A percentile compares a stretch with the other conserved stretches of the same genome.
These are phyloP conservation scores for Begonia peltatifolia DNA, from an alignment of 306 rosid genomes.

Conservation along the genomic window DNA sequence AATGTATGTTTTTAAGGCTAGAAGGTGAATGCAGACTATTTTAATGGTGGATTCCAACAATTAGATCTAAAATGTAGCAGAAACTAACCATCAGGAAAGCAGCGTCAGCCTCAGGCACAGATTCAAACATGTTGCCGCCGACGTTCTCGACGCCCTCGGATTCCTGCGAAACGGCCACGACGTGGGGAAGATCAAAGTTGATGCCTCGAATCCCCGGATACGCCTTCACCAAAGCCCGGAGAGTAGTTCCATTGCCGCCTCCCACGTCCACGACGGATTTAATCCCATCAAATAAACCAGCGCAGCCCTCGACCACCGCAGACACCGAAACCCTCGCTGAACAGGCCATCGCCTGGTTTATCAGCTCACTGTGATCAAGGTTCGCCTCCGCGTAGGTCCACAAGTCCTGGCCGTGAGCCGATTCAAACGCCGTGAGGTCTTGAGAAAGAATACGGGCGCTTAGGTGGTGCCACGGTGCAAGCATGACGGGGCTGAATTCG, in stretches of 20 bases:
- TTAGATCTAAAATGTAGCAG: too few species aligned
- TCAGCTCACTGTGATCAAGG: conserved; percentile 19
- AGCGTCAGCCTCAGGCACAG: conserved; percentile 62
- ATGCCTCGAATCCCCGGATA: conserved; percentile 34
- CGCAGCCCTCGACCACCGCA: conserved; percentile 17
- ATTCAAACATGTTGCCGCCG: conserved; percentile 48
- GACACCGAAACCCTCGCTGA: conserved; percentile 21
- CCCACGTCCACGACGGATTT: conserved; percentile 57
- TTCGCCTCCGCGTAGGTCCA: conserved; percentile 28
- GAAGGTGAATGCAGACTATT: too few species aligned
- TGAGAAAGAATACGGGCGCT: conserved; percentile 7
- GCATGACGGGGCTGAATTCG: conserved; percentile 15
- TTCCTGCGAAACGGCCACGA: conserved; percentile 19
- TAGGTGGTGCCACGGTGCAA: conserved; percentile 21
- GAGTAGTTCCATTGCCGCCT: conserved; percentile 49
- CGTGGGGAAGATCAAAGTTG: conserved; percentile 67
- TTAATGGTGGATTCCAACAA: too few species aligned
- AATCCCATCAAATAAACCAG: conserved; percentile 31
- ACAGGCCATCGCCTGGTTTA: conserved; percentile 64
- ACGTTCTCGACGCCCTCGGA: conserved; percentile 24
- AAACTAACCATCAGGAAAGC: conserved; percentile 33
- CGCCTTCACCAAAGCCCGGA: conserved; percentile 18
- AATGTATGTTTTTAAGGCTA: too few species aligned
- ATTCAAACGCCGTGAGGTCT: conserved; percentile 18
- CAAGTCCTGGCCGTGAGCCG: conserved; percentile 31